phyloP scores from a whole-genome alignment of 2,329 filamentous ascomycete genomes.

The Bipolaris zeicola region DNA sequence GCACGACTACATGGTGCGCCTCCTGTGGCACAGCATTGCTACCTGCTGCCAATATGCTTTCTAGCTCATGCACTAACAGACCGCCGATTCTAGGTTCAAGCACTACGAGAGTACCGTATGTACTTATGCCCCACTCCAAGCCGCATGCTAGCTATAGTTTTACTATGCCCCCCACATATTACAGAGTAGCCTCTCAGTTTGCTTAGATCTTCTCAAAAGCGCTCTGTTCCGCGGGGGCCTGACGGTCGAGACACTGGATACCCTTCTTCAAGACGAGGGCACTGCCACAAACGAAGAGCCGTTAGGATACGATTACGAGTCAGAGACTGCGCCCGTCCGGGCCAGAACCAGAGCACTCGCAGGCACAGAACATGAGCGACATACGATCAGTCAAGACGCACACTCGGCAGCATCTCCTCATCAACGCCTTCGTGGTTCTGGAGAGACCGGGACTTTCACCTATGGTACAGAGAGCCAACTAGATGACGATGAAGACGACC shows the following conservation, averaged over 20 bases:
- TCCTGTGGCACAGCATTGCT: neutral
- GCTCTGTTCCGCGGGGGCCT: slow-evolving; percentile 59
- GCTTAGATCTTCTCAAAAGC: slow-evolving; percentile 52
- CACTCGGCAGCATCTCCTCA: slow-evolving; percentile 18
- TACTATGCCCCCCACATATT: neutral
- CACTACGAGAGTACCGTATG: slow-evolving; percentile 62
- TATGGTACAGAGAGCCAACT: slow-evolving; percentile 9
- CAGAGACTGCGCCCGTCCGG: slow-evolving; percentile 20
- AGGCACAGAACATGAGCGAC: slow-evolving; percentile 10
- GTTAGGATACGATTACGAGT: slow-evolving; percentile 19
- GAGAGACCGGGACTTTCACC: slow-evolving; percentile 22
- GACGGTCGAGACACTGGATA: slow-evolving; percentile 56
- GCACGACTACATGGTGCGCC: slow-evolving; percentile 63
- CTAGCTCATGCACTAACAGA: slow-evolving; percentile 5
- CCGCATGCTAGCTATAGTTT: neutral
- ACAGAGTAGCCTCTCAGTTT: slow-evolving; percentile 7
- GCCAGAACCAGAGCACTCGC: slow-evolving; percentile 17
- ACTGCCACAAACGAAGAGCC: slow-evolving; percentile 21
- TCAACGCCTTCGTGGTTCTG: slow-evolving; percentile 23
- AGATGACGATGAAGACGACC: slow-evolving; percentile 18
- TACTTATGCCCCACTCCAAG: neutral
- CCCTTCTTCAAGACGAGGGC: slow-evolving; percentile 48
- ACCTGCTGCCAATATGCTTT: neutral
- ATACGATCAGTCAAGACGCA: slow-evolving; percentile 21
- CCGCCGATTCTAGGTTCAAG: slow-evolving; percentile 40